A percentile compares a stretch with the other conserved stretches of the same genome.
phyloP scores from a whole-genome alignment of 495 filamentous ascomycete species.

The Poronia punctata region DNA sequence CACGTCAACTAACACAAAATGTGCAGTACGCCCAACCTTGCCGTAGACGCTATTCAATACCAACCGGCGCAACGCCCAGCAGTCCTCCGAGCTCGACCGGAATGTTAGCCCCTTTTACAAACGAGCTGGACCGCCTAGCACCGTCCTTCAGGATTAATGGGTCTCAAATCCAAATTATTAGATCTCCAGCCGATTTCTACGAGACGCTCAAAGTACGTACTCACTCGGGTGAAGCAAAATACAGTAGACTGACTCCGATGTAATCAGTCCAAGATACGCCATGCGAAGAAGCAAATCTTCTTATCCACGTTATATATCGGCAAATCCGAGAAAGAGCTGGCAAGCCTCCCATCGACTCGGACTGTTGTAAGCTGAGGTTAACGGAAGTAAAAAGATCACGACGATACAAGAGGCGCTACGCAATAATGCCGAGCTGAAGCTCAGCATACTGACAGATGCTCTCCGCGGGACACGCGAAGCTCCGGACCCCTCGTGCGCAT shows the following conservation, averaged over 20 bases:
- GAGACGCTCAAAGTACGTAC: slow-evolving; percentile 67
- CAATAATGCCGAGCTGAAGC: slow-evolving; percentile 65
- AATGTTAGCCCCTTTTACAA: slow-evolving; percentile 60
- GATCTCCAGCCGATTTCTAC: slow-evolving; percentile 79
- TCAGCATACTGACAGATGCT: slow-evolving; percentile 91
- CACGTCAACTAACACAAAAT: slow-evolving; percentile 11
- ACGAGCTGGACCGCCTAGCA: slow-evolving; percentile 80
- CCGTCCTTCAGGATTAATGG: slow-evolving; percentile 82
- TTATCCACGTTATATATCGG: slow-evolving; percentile 94
- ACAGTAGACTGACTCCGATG: slow-evolving; percentile 8
- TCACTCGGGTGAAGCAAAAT: slow-evolving; percentile 2
- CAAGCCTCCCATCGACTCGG: slow-evolving; percentile 23
- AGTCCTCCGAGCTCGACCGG: slow-evolving; percentile 23
- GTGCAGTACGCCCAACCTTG: slow-evolving; percentile 27
- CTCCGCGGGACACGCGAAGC: slow-evolving; percentile 87
- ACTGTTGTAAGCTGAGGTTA: slow-evolving; percentile 5
- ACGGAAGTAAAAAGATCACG: slow-evolving; percentile 47
- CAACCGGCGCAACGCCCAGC: slow-evolving; percentile 21
- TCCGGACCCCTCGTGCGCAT: slow-evolving; percentile 82
- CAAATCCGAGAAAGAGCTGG: slow-evolving; percentile 84
- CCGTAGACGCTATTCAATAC: slow-evolving; percentile 36
- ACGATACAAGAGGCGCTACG: slow-evolving; percentile 69
- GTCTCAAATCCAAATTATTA: slow-evolving; percentile 71
- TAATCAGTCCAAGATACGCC: slow-evolving; percentile 65
- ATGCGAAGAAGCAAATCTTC: slow-evolving; percentile 73